Percentiles rank a stretch among this genome's conserved stretches.
phyloP scores from a whole-genome alignment of 2,329 filamentous ascomycete species.

The Aspergillus jensenii region DNA sequence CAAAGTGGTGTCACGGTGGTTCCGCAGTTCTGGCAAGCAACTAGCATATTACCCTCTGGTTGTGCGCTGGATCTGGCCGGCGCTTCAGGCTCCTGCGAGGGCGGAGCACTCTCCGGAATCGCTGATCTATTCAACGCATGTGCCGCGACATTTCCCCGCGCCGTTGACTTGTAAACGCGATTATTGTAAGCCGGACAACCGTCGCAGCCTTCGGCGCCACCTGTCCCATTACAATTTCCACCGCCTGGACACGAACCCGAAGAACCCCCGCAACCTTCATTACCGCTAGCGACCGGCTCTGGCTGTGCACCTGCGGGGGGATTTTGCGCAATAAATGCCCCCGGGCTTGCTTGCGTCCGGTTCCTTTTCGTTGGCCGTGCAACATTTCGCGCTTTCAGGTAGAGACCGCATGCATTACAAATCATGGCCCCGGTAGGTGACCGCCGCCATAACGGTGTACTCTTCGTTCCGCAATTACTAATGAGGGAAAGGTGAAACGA shows the following conservation, averaged over 20 bases:
- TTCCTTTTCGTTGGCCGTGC: constrained; percentile 88
- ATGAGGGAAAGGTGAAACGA: not conserved
- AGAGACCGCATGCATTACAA: constrained; percentile 95
- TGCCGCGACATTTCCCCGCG: constrained; percentile 44
- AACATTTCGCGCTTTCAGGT: constrained; percentile 89
- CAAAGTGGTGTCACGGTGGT: constrained; percentile 96
- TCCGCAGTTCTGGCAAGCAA: constrained; percentile 94
- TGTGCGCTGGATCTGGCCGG: constrained; percentile 20
- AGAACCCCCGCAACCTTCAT: constrained; percentile 40
- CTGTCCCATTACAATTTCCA: constrained; percentile 92
- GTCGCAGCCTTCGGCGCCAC: constrained; percentile 89
- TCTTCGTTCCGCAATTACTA: constrained; percentile 93
- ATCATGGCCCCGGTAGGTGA: constrained; percentile 92
- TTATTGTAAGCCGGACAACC: constrained; percentile 98
- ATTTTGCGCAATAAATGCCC: constrained; percentile 11
- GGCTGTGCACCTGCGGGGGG: constrained; percentile 17
- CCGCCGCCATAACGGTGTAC: constrained; percentile 90
- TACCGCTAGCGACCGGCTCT: constrained; percentile 30
- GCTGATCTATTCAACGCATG: constrained; percentile 36
- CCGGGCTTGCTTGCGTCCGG: constrained; percentile 53
- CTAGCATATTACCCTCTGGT: constrained; percentile 57
- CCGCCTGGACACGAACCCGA: constrained; percentile 93
- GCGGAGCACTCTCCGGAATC: constrained; percentile 25
- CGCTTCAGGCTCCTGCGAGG: constrained; percentile 24
- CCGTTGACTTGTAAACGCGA: constrained; percentile 79